A percentile compares a stretch with the other conserved stretches of the same genome.
These are phyloP conservation scores for Rhynchospora breviuscula DNA, from an alignment of 176 grass and related monocot species.

Conservation along the genomic window DNA sequence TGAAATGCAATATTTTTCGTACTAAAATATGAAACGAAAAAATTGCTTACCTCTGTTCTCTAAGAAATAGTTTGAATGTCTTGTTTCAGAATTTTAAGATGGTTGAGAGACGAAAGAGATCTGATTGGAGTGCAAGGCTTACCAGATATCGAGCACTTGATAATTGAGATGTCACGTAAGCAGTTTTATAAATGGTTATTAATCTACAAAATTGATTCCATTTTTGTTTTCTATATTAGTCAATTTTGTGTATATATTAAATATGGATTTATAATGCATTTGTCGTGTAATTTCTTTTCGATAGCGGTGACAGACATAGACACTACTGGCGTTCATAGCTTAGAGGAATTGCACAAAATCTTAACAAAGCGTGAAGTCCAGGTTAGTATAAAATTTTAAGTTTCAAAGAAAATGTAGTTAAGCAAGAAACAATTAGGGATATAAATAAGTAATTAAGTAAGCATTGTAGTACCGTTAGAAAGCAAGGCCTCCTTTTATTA, in stretches of 20 bases:
- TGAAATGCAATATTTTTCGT: too few relatives aligned
- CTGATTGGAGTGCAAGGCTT: slow-evolving; percentile 29
- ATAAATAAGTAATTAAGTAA: not conserved
- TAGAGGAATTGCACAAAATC: slow-evolving; percentile 49
- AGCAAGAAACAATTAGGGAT: not conserved
- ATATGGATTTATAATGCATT: not conserved
- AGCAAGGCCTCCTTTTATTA: not conserved
- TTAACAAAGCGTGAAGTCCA: slow-evolving; percentile 56
- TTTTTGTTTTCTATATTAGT: not conserved
- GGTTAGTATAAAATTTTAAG: slow-evolving; percentile 31
- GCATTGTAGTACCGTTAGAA: not conserved
- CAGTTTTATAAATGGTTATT: not conserved
- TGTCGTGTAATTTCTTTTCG: not conserved
- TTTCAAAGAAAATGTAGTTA: slow-evolving; percentile 1
- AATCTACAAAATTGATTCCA: not conserved
- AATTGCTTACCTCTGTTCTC: not conserved
- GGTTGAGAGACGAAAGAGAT: slow-evolving; percentile 81
- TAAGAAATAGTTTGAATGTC: not conserved
- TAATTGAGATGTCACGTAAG: slow-evolving; percentile 90
- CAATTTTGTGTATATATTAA: not conserved
- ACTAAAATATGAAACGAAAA: not conserved
- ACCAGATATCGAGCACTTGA: slow-evolving; percentile 44
- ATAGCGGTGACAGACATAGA: slow-evolving; percentile 85
- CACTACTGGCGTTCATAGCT: slow-evolving; percentile 64
- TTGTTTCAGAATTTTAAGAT: slow-evolving; percentile 80